Base-by-base conservation (phyloP, 768 basidiomycete species). In the Pisolithus sp. region DNA sequence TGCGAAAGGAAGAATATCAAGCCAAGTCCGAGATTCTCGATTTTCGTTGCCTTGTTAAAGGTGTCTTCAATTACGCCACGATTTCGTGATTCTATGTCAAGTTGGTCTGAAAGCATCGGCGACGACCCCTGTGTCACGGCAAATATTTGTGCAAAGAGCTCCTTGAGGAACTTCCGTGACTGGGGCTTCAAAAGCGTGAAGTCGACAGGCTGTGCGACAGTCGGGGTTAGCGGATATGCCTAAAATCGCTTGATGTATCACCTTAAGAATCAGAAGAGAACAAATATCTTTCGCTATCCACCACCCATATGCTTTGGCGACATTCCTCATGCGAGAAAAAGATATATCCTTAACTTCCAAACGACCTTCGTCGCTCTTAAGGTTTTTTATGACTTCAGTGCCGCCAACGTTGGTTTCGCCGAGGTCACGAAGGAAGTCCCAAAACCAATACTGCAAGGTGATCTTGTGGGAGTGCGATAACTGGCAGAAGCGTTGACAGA, bases 371-470 rank as follows among this genome's bases (percentile, higher is more conserved):
- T 78, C 73, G n/a, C 77, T 73, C 42, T 68, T 63, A 30, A 72
- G 49, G 53, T 76, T 81, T 64, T 88, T 89, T 60, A 89, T 75
- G 37, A 91, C 71, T 62, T 86, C 88, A 0, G 78, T 78, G 7
- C 92, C 91, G 2, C 92, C 91, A 34, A 93, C 89, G 28, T 71
- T 78, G 9, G 74, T 78, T 68, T 96, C 92, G 12, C 93, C 95
- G 41, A 98, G 73, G 53, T 90, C 90, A 8, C 95, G 86, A 26
- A 98, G 70, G 64, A 98, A 94, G 65, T 99, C 96, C 96, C 96
- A 99, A 6, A 98, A 71, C 59, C 85, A 90, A 66, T 90, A 98
- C 62, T 97, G 96, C 20, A 97, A 73, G 2, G 96, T 97, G 59
- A 97, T 86, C 61, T 82, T 89, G 73, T 93, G 85, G 5, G 86